phyloP scores from a whole-genome alignment of 1,284 basidiomycete genomes.

The Takashimella koratensis region DNA sequence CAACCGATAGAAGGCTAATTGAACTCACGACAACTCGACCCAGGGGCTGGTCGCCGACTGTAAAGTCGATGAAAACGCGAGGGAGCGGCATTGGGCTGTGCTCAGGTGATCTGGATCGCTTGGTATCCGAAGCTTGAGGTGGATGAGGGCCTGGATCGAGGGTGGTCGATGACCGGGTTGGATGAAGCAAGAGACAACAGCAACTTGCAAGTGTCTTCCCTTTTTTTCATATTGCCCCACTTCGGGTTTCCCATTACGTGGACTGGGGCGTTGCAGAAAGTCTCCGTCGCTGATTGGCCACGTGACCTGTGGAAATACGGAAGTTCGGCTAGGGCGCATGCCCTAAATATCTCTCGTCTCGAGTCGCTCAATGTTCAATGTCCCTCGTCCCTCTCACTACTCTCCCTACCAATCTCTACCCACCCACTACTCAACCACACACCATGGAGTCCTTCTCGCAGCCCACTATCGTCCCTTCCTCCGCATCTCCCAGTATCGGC shows the following conservation, averaged over 20 bases:
- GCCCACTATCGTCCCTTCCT: constrained; percentile 40
- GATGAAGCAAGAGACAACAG: too few species aligned
- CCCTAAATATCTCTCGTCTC: too few species aligned
- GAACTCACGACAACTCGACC: constrained; percentile 61
- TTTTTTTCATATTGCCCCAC: too few species aligned
- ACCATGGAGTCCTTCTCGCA: constrained; percentile 17
- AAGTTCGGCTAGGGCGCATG: too few species aligned
- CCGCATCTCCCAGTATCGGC: constrained; percentile 22
- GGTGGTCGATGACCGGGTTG: background rate
- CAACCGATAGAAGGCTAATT: background rate
- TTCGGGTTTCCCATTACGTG: background rate
- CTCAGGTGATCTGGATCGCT: background rate
- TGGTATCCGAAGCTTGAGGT: background rate
- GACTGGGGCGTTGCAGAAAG: background rate
- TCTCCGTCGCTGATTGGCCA: too few species aligned
- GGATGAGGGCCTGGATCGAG: background rate
- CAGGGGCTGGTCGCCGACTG: constrained; percentile 55
- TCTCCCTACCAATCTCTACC: background rate
- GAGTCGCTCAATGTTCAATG: background rate
- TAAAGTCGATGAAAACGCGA: constrained; percentile 67
- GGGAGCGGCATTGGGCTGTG: constrained; percentile 31
- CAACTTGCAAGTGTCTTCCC: too few species aligned
- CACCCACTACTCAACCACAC: background rate
- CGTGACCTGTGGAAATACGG: background rate
- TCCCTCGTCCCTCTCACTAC: background rate